A percentile compares a stretch with the other conserved stretches of the same genome.
phyloP scores from a whole-genome alignment of 139 green algal genomes.

The Closterium sp. region DNA sequence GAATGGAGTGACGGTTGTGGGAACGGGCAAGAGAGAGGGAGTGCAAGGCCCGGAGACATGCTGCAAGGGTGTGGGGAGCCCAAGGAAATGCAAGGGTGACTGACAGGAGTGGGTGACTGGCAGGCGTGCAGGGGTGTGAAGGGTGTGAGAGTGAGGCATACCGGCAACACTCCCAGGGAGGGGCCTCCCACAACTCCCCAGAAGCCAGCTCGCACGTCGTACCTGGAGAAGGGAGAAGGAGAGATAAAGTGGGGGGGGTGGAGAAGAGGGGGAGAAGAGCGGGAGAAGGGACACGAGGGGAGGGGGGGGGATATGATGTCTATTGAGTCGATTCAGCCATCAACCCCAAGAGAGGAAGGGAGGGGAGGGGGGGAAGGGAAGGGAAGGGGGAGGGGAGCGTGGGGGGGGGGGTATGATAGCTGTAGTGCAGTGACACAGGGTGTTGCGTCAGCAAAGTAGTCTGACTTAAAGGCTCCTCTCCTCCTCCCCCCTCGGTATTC shows the following conservation, averaged over 20 bases:
- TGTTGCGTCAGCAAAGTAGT: too few relatives aligned
- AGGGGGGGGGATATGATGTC: too few relatives aligned
- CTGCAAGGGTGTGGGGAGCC: background rate
- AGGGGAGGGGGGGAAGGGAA: too few relatives aligned
- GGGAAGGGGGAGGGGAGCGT: too few relatives aligned
- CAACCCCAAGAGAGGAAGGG: too few relatives aligned
- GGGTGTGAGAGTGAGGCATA: background rate
- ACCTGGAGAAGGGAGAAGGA: background rate
- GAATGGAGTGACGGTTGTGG: background rate
- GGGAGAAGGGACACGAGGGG: background rate
- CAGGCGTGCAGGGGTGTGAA: background rate
- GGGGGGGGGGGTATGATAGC: too few relatives aligned
- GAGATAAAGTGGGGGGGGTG: too few relatives aligned
- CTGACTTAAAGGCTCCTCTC: too few relatives aligned
- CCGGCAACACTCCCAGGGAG: background rate
- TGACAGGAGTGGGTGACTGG: background rate
- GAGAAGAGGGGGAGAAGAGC: background rate
- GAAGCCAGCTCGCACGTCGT: background rate
- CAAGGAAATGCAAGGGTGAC: background rate
- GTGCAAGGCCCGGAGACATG: background rate
- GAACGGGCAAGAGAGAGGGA: background rate
- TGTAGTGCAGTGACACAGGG: too few relatives aligned
- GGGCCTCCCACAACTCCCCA: background rate
- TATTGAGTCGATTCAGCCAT: too few relatives aligned
- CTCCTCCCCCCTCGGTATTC: too few relatives aligned